Percentiles rank a stretch among this genome's conserved stretches.
Evolutionary conservation across 352 stramenopile genomes (phyloP).

Genomic region (Phytopythium boreale): DNA sequence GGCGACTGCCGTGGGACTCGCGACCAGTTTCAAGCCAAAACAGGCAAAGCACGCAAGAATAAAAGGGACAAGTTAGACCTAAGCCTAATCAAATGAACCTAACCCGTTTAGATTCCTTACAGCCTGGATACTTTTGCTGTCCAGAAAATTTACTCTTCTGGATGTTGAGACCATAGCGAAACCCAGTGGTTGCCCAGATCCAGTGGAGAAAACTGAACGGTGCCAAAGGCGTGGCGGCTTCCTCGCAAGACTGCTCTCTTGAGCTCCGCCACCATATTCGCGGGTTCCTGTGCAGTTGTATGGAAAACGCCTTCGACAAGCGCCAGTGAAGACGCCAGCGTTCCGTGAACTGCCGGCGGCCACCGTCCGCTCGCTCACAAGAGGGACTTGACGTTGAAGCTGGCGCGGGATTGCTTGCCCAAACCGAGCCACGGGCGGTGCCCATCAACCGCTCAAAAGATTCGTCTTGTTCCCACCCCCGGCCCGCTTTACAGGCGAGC

Average conservation of each 20-base stretch:
- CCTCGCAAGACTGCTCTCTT: background rate
- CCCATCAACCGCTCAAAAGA: background rate
- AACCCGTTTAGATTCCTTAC: background rate
- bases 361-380: too few species aligned
- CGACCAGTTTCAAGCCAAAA: background rate
- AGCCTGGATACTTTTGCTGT: background rate
- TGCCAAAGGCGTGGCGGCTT: background rate
- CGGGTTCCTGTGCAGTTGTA: too few species aligned
- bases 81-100: background rate
- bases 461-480: slow-evolving; percentile 1
- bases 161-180: background rate
- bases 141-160: background rate
- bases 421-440: background rate
- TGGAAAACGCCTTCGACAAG: too few species aligned
- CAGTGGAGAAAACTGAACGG: background rate
- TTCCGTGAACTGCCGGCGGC: too few species aligned
- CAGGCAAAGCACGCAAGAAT: background rate
- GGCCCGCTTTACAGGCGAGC: background rate
- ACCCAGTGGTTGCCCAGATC: background rate
- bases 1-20: background rate
- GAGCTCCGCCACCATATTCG: too few species aligned
- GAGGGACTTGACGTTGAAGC: background rate
- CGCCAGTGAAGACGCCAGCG: too few species aligned
- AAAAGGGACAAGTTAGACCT: background rate
- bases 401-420: background rate